Evolutionary conservation across 2,329 filamentous ascomycete genomes (phyloP), one percentile per base, ranked within the genome.

Genomic region (Chaetomiaceae sp.): DNA sequence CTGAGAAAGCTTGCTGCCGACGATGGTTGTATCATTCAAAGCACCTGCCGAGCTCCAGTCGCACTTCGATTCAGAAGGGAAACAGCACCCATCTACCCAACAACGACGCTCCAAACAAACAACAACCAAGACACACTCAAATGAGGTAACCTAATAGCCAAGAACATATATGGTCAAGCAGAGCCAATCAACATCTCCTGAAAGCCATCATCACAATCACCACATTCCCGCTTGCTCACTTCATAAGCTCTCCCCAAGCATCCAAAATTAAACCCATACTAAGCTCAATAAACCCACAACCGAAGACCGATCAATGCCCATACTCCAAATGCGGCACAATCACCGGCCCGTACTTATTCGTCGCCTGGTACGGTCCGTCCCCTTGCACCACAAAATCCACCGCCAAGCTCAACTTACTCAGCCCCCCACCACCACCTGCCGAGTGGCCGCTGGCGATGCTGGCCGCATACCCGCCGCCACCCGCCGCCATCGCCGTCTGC

Each of bases 321-420:
- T 81, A 84, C 65, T 90, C 86, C 53, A 91, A 67, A 66, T 84
- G 89, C 32, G 93, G 93, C 57, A 98, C 83, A 67, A 97, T 90
- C 14, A 98, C 93, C 10, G 93, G 93, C 0, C 93, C 93, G 64
- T 95, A 98, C 71, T 98, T 98, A 56, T 93, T 90, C 38, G 93
- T 88, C 54, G 78, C 76, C 32, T 80, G 85, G 65, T 85, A 91
- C 1, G 81, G 78, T 1, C 86, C 86, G 57, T 96, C 91, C 1
- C 87, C 89, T 67, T 98, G 93, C 18, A 98, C 91, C 65, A 98
- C 88, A 64, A 96, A 98, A 65, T 98, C 93, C 2, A 95, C 87
- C 1, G 91, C 93, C 36, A 98, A 70, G 67, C 88, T 95, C 59
- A 98, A 64, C 70, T 83, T 86, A 46, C 70, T 73, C 47, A 82